phyloP scores from a whole-genome alignment of 1,284 basidiomycete genomes.

The Ustilago sp. region DNA sequence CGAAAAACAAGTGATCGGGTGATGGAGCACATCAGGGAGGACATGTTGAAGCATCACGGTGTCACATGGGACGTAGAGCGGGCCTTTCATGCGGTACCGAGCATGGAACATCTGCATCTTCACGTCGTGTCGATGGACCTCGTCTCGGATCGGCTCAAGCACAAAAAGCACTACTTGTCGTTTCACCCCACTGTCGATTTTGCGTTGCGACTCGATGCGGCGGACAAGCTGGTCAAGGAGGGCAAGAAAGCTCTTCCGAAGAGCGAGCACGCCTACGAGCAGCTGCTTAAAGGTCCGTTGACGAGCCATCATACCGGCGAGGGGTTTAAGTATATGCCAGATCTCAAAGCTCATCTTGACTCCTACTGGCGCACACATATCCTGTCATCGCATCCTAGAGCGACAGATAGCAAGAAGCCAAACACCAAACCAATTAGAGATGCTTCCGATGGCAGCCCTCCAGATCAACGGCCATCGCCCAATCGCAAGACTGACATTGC shows the following conservation, averaged over 20 bases:
- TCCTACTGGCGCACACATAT: slow-evolving; percentile 22
- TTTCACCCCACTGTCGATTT: slow-evolving; percentile 89
- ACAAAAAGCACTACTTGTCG: slow-evolving; percentile 89
- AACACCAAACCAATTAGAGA: not conserved
- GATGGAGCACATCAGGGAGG: slow-evolving; percentile 76
- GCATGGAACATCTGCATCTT: slow-evolving; percentile 71
- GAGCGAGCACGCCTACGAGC: slow-evolving; percentile 32
- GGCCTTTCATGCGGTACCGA: slow-evolving; percentile 87
- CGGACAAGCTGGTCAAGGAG: slow-evolving; percentile 16
- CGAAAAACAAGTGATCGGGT: slow-evolving; percentile 43
- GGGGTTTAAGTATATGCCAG: slow-evolving; percentile 22
- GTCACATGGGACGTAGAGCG: slow-evolving; percentile 52
- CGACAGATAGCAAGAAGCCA: not conserved
- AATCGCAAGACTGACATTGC: slow-evolving; percentile 14
- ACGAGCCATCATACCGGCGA: slow-evolving; percentile 31
- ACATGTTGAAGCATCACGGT: slow-evolving; percentile 77
- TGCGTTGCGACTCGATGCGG: slow-evolving; percentile 81
- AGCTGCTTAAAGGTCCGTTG: slow-evolving; percentile 37
- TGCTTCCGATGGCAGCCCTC: not conserved
- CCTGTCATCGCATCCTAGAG: not conserved
- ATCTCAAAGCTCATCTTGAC: slow-evolving; percentile 44
- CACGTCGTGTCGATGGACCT: slow-evolving; percentile 82
- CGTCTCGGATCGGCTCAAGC: slow-evolving; percentile 80
- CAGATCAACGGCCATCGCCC: slow-evolving; percentile 1
- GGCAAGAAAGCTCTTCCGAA: slow-evolving; percentile 17